Base-by-base conservation (phyloP, 768 basidiomycete species). In the Pisolithus orientalis region DNA sequence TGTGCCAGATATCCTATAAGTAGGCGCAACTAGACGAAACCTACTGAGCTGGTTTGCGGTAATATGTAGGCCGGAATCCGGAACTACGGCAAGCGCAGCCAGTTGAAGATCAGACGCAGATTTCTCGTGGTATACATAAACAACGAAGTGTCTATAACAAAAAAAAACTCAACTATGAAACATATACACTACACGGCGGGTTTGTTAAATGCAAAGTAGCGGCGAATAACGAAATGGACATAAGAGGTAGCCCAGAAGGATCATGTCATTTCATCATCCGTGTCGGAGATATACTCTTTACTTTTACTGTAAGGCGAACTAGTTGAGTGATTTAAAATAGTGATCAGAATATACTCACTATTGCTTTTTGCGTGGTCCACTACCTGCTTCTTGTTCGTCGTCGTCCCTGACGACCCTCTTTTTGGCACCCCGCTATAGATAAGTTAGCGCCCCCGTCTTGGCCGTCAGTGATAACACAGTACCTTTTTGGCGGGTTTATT, bases 231-330 rank as follows among this genome's bases (percentile, higher is more conserved):
- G 38, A 44, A 28, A 50, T 21, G 11, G 53, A 63, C 48, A 65
- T 52, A 56, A 54, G 59, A 58, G 11, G 37, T 32, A 47, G 48
- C 9, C 21, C 47, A n/a, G 27, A 17, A 24, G 14, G 48, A 61
- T 53, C 49, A 52, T 50, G 43, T 75, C 72, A 85, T 64, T 46
- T 88, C 87, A 28, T 90, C 91, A 64, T 94, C 92, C 2, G 90
- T 90, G 64, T 94, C 90, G 6, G 86, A 86, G 46, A 95, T 80
- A 67, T 83, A 79, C 60, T 85, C 92, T 68, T 90, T 92, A 62
- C 89, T 93, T 76, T 94, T 94, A 64, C 92, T 94, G 55, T 11
- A 52, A 47, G 55, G 47, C 55, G 40, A 47, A 40, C 50, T 29
- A 48, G 10, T 17, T 10, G 39, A 9, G 32, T 45, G 10, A 5